phyloP scores from a whole-genome alignment of 495 filamentous ascomycete species.

The Trichoderma parareesei region DNA sequence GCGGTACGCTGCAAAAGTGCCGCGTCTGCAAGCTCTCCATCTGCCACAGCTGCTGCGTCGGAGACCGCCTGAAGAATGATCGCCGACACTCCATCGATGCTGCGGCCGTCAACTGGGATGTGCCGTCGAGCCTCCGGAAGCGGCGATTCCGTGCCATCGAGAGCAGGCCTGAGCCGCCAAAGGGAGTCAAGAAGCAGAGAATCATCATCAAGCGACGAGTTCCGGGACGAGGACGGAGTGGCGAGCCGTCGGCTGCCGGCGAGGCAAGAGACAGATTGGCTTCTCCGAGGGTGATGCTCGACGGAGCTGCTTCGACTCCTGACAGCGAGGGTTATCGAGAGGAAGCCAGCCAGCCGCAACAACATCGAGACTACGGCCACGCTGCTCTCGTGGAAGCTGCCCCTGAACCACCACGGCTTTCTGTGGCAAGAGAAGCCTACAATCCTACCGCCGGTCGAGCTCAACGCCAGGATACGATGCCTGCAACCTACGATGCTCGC shows the following conservation, averaged over 20 bases:
- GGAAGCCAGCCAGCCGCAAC: no score
- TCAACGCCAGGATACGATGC: neutral
- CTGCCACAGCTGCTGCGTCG: neutral
- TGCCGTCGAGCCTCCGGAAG: neutral
- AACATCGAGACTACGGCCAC: neutral
- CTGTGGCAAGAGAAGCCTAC: neutral
- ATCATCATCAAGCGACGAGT: no score
- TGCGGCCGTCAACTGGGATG: neutral
- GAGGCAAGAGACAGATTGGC: neutral
- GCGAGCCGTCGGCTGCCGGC: neutral
- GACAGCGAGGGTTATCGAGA: neutral
- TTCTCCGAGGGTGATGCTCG: neutral
- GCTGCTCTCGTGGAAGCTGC: neutral
- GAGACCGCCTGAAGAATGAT: neutral
- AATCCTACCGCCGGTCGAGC: neutral
- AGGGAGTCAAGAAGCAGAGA: no score
- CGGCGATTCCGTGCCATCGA: neutral
- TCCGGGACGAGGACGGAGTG: neutral
- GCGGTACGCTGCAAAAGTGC: conserved; percentile 8
- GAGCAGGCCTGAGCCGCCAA: neutral
- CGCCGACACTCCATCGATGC: neutral
- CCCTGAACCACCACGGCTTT: neutral
- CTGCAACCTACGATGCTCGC: neutral
- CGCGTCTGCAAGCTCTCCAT: conserved; percentile 4
- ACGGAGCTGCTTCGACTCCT: neutral